Conservation (phyloP, 2,329 filamentous ascomycete genomes). For the Trichophyton benhamiae region DNA sequence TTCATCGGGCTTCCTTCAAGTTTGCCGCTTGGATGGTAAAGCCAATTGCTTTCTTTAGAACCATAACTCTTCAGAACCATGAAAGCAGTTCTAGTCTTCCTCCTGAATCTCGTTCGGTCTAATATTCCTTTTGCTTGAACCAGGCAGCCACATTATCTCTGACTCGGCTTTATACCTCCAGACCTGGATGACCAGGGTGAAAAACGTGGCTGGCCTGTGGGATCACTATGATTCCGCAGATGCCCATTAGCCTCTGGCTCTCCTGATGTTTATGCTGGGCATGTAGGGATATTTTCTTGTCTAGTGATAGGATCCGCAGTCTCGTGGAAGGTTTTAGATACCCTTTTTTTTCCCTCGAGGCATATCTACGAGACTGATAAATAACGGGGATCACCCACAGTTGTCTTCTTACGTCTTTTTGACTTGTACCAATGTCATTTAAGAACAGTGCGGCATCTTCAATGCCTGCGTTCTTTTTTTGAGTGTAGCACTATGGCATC, state of each 20-base stretch:
- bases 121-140: background rate
- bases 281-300: background rate
- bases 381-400: background rate
- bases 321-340: background rate
- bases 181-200: background rate
- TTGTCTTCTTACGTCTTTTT: no score
- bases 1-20: background rate
- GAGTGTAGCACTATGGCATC: background rate
- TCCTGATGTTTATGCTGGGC: background rate
- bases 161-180: background rate
- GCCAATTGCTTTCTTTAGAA: background rate
- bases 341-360: background rate
- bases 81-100: background rate
- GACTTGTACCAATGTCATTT: background rate
- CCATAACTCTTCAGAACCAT: background rate
- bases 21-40: background rate
- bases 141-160: background rate
- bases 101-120: background rate
- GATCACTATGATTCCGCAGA: background rate
- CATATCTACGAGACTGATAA: background rate
- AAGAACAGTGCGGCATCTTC: no score
- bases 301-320: background rate
- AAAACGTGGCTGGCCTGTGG: background rate
- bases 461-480: background rate
- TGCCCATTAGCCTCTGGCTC: background rate